A percentile compares a stretch with the other conserved stretches of the same genome.
Conservation (phyloP, 257 asterid genomes). For the Euphrasia confusa region DNA sequence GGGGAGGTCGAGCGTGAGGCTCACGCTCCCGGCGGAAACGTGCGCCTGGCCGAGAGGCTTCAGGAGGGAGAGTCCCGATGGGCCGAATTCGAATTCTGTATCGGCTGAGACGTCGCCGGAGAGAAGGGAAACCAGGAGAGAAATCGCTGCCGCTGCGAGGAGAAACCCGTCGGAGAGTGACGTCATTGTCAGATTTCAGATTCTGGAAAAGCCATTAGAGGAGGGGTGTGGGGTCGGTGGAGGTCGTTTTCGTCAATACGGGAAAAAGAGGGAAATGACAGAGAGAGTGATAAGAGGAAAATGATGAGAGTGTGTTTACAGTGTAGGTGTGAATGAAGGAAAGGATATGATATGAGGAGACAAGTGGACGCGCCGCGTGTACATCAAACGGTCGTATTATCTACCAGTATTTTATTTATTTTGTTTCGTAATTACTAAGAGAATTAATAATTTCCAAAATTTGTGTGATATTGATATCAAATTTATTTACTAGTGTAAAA, state of each 20-base stretch:
- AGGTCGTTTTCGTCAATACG: background rate
- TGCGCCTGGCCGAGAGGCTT: constrained; percentile 87
- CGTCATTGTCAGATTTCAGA: constrained; percentile 39
- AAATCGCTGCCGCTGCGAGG: constrained; percentile 4
- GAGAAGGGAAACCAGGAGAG: constrained; percentile 10
- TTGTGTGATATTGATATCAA: no score
- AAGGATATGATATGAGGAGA: background rate
- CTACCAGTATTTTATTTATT: no score
- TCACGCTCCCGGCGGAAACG: constrained; percentile 60
- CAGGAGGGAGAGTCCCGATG: constrained; percentile 46
- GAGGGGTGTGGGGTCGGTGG: background rate
- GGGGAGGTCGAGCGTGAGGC: constrained; percentile 59
- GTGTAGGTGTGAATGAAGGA: background rate
- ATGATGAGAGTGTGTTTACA: background rate
- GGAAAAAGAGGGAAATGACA: background rate
- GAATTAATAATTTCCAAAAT: no score
- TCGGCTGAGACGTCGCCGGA: constrained; percentile 7
- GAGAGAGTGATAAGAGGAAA: background rate
- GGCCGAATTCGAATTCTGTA: constrained; percentile 57
- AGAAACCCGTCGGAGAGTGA: constrained; percentile 27
- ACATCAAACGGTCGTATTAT: background rate
- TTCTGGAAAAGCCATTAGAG: constrained; percentile 23
- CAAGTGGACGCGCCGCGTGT: background rate
- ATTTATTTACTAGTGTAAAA: no score
- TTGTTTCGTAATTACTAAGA: no score